A percentile compares a stretch with the other conserved stretches of the same genome.
phyloP scores from a whole-genome alignment of 1,284 basidiomycete genomes.

The Malassezia sp. region DNA sequence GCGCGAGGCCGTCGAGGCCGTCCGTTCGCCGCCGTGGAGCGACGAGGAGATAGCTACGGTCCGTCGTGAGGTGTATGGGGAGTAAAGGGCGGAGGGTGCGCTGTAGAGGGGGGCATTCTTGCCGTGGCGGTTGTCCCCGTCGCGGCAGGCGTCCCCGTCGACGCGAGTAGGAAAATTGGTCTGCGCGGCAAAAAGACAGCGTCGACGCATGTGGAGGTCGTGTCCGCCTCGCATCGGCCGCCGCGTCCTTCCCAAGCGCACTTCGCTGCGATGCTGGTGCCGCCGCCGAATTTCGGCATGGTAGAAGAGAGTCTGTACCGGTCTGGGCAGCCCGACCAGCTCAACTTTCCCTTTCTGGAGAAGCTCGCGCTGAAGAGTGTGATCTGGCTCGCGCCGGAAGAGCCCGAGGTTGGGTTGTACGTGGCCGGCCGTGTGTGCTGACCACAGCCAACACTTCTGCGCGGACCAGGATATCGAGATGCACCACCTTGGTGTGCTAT shows the following conservation, averaged over 20 bases:
- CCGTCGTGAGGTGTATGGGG: constrained; percentile 34
- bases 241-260: too few species aligned
- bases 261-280: constrained; percentile 46
- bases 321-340: constrained; percentile 51
- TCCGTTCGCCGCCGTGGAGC: constrained; percentile 9
- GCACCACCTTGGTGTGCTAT: constrained; percentile 48
- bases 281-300: constrained; percentile 52
- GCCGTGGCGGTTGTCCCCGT: too few species aligned
- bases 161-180: too few species aligned
- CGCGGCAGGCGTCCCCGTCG: too few species aligned
- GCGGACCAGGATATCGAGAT: constrained; percentile 44
- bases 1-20: constrained; percentile 27
- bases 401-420: constrained; percentile 51
- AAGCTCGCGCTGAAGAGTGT: constrained; percentile 50
- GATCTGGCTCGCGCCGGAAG: constrained; percentile 53
- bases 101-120: too few species aligned
- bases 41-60: constrained; percentile 23
- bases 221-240: too few species aligned
- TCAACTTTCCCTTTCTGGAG: constrained; percentile 53
- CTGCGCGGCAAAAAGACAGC: background rate
- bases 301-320: constrained; percentile 53
- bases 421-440: constrained; percentile 15
- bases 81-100: constrained; percentile 14
- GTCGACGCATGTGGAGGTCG: constrained; percentile 6
- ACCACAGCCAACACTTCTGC: constrained; percentile 29